Evolutionary conservation across 2,329 filamentous ascomycete species (phyloP).

Genomic region (Verticillium nubilum): DNA sequence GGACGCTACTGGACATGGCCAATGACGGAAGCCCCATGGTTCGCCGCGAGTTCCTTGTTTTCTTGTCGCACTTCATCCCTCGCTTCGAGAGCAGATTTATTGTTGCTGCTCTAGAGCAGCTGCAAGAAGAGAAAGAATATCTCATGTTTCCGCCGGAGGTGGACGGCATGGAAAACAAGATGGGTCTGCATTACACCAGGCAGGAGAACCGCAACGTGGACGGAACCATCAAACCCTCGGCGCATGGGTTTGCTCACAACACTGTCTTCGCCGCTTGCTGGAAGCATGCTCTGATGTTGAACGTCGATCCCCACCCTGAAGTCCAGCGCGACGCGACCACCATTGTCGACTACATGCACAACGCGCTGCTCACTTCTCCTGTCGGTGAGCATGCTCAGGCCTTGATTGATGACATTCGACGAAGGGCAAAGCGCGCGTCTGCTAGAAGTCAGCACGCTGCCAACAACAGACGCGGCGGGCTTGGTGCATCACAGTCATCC

Average conservation of each 20-base stretch:
- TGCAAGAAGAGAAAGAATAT: constrained; percentile 76
- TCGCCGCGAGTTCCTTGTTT: constrained; percentile 85
- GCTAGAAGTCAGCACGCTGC: constrained; percentile 35
- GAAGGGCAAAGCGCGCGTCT: constrained; percentile 40
- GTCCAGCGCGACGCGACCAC: constrained; percentile 78
- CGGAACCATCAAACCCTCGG: constrained; percentile 49
- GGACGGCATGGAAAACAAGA: constrained; percentile 53
- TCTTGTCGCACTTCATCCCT: constrained; percentile 85
- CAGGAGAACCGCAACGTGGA: constrained; percentile 50
- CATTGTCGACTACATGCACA: constrained; percentile 83
- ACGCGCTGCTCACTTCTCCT: constrained; percentile 70
- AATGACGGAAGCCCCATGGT: constrained; percentile 94
- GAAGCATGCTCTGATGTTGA: constrained; percentile 87
- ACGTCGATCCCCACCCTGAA: constrained; percentile 90
- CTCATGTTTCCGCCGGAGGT: constrained; percentile 49
- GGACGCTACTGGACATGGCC: constrained; percentile 84
- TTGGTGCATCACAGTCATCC: constrained; percentile 10
- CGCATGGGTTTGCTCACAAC: constrained; percentile 67
- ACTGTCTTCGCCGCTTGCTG: constrained; percentile 91
- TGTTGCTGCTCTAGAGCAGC: constrained; percentile 85
- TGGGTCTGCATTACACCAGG: constrained; percentile 57
- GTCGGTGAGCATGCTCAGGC: constrained; percentile 65
- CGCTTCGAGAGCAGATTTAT: constrained; percentile 90
- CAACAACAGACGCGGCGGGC: constrained; percentile 31
- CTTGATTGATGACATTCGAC: constrained; percentile 68